Base-by-base conservation (phyloP, 1,284 basidiomycete species). In the Xerocomus amazonicus region DNA sequence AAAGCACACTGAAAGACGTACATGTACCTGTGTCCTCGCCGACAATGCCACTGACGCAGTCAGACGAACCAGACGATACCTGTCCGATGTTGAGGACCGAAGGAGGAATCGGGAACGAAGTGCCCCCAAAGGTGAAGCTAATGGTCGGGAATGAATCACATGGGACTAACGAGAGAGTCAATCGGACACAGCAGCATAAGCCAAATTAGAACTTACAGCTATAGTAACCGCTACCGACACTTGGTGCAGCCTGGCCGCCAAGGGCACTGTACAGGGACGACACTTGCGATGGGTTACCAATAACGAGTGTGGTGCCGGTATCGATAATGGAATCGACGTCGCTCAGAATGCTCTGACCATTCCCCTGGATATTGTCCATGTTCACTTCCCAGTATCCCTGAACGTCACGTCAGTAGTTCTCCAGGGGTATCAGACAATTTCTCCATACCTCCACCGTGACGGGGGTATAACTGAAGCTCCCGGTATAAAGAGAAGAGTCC, bases 301-400 rank as follows among this genome's bases (percentile, higher is more conserved):
- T 57, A 57, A 83, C 70, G 53, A 81, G 59, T 38, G 78, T 77
- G 14, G 77, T 77, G 36, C 76, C 75, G 4, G 74, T 73, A 60
- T 75, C 71, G 42, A 78, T 71, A 58, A 76, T 65, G 14, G 69
- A 66, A n/a, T 57, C 52, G 32, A 69, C 31, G 12, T 53, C 47
- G 5, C 49, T 55, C 16, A 64, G 53, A 2, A 12, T 12, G 29
- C 46, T 34, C 27, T 47, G 2, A 6, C 42, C 51, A 5, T 66
- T 62, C 19, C 65, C 58, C 33, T 63, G 52, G 4, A 74, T 56
- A 6, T 56, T 56, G 37, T 71, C 69, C 42, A 74, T 57, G 9
- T 49, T 59, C 33, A 77, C 67, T 51, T 74, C 65, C 74, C 75
- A 78, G 58, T 60, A 78, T 6, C 68, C 51, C 74, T 70, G 70